Conservation (phyloP, 2,329 filamentous ascomycete species). For the Fusarium drepaniforme region DNA sequence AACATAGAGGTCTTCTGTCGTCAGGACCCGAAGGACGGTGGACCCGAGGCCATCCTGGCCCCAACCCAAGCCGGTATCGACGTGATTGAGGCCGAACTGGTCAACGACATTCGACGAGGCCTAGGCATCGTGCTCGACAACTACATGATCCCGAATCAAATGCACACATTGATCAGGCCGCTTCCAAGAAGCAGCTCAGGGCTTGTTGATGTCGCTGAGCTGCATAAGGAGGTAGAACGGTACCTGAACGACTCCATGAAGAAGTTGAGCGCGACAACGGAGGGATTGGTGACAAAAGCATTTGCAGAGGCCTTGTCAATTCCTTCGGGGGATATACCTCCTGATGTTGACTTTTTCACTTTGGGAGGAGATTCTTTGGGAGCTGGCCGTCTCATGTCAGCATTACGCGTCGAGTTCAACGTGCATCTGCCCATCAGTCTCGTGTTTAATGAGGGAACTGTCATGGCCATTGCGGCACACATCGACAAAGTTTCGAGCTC, state of each 20-base stretch:
- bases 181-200: slow-evolving; percentile 50
- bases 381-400: slow-evolving; percentile 64
- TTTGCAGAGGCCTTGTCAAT: slow-evolving; percentile 61
- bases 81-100: slow-evolving; percentile 1
- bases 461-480: slow-evolving; percentile 53
- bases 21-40: slow-evolving; percentile 3
- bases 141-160: slow-evolving; percentile 54
- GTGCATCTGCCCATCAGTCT: slow-evolving; percentile 63
- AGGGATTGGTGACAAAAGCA: slow-evolving; percentile 55
- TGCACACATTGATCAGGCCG: slow-evolving; percentile 49
- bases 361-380: slow-evolving; percentile 67
- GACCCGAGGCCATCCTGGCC: slow-evolving; percentile 40
- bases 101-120: slow-evolving; percentile 27
- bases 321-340: slow-evolving; percentile 52
- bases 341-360: slow-evolving; percentile 62
- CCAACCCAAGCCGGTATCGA: slow-evolving; percentile 20
- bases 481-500: slow-evolving; percentile 50
- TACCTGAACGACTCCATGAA: slow-evolving; percentile 38
- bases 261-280: slow-evolving; percentile 42
- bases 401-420: slow-evolving; percentile 61
- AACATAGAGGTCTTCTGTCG: slow-evolving; percentile 33
- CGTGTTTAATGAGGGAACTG: slow-evolving; percentile 62
- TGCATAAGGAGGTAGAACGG: slow-evolving; percentile 49
- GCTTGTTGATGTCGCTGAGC: slow-evolving; percentile 48
- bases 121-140: slow-evolving; percentile 41